Base-by-base conservation (phyloP, 306 rosid species). In the Gillenia trifoliata region DNA sequence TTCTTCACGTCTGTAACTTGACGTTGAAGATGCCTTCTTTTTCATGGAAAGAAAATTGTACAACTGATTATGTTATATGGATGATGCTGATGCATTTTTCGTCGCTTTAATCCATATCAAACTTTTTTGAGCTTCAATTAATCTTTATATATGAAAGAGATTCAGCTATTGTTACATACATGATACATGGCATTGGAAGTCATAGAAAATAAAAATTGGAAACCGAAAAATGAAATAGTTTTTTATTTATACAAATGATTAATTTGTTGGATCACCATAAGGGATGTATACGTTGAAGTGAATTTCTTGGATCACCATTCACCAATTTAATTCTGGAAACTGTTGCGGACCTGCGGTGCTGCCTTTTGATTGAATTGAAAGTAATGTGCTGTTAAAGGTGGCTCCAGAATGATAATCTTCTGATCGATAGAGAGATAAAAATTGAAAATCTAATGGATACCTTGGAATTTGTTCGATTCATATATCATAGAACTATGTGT, bases 301-400 rank as follows among this genome's bases (percentile, higher is more conserved):
- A 45, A 45, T 45, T 12, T 6, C 50, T 13, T 71, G 75, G 65
- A 71, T 71, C 75, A 55, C 63, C 31, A 50, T 0, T 16, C 8
- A 60, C 20, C 52, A 45, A 45, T 45, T 31, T 30, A 12, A 11
- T 64, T 71, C 52, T 71, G 41, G 52, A 71, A 19, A 20, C 52
- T 45, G 3, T n/a, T n/a, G n/a, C n/a, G n/a, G n/a, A n/a, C n/a
- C 41, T 36, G 41, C 41, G 41, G 12, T 70, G 66, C 66, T 56
- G 75, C 40, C 4, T 25, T 71, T 71, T 71, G 40, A 57, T 56
- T 71, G 66, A 25, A 56, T 54, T 56, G 36, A 38, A 71, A 71
- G 75, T 9, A 71, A 71, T 36, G 66, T 71, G 54, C 1, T 56
- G 75, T 71, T 23, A 56, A 71, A 56, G 61, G 66, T 55, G 25